Conservation (phyloP, 148 eudicot genomes). For the Camellia lanceoleosa region DNA sequence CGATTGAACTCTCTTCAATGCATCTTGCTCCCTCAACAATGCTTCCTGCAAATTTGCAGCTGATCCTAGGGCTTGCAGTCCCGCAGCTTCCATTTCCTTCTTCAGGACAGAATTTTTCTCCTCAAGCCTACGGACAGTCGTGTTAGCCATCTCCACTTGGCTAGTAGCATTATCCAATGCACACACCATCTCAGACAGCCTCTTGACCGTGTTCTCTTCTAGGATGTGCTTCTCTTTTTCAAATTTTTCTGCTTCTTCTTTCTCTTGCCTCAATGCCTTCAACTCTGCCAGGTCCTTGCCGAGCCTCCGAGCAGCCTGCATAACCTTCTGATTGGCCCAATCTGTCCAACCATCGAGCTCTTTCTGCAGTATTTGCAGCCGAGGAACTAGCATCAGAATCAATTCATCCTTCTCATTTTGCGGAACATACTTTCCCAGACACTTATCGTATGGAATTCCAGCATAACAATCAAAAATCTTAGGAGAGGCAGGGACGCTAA, state of each 20-base stretch:
- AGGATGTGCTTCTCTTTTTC: constrained; percentile 28
- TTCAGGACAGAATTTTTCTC: constrained; percentile 26
- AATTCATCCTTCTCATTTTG: constrained; percentile 66
- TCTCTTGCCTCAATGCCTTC: constrained; percentile 71
- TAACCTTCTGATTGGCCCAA: constrained; percentile 88
- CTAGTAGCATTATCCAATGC: constrained; percentile 24
- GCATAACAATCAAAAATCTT: constrained; percentile 30
- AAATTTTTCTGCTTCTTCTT: constrained; percentile 34
- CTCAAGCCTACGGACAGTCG: constrained; percentile 22
- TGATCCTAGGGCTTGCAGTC: constrained; percentile 13
- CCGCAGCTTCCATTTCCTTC: constrained; percentile 23
- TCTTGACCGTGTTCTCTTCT: constrained; percentile 33
- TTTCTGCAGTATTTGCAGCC: constrained; percentile 53
- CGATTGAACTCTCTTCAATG: constrained; percentile 20
- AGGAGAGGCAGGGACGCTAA: constrained; percentile 5
- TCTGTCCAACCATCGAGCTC: constrained; percentile 81
- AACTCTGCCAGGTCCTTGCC: constrained; percentile 81
- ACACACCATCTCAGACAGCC: constrained; percentile 36
- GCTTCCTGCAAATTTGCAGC: constrained; percentile 23
- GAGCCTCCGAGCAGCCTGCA: constrained; percentile 84
- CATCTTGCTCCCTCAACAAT: constrained; percentile 27
- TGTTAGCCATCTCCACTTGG: constrained; percentile 27
- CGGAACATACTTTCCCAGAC: constrained; percentile 48
- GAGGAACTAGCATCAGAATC: constrained; percentile 63
- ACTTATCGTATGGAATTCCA: constrained; percentile 35